Percentiles rank a stretch among this genome's conserved stretches.
These are phyloP conservation scores for Testicularia cyperi DNA, from an alignment of 1,284 basidiomycete genomes.

Conservation along the genomic window DNA sequence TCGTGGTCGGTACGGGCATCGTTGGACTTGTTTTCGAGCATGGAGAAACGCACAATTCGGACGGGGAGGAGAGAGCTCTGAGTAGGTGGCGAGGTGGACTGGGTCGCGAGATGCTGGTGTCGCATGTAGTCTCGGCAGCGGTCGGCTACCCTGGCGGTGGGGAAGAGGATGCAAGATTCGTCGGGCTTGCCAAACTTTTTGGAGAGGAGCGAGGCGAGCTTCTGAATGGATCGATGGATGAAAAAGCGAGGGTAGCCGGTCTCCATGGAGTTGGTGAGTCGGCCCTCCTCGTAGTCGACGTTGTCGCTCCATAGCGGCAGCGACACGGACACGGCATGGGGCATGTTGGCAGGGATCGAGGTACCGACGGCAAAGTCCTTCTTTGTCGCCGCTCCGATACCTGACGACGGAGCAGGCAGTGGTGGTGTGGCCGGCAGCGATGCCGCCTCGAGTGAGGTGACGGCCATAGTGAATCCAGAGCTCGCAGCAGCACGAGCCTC, in stretches of 20 bases:
- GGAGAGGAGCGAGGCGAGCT: slow-evolving; percentile 59
- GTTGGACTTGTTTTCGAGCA: slow-evolving; percentile 25
- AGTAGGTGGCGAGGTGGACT: neutral
- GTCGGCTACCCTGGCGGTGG: slow-evolving; percentile 43
- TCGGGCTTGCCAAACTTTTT: slow-evolving; percentile 41
- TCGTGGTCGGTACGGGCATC: neutral
- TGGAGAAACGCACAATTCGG: slow-evolving; percentile 47
- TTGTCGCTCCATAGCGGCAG: slow-evolving; percentile 92
- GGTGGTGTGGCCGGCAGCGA: slow-evolving; percentile 14
- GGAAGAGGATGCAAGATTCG: slow-evolving; percentile 50
- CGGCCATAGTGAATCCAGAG: no score
- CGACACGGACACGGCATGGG: slow-evolving; percentile 94
- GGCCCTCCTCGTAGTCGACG: slow-evolving; percentile 88
- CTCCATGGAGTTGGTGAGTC: slow-evolving; percentile 79
- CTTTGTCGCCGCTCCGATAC: slow-evolving; percentile 9
- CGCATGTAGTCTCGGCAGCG: slow-evolving; percentile 54
- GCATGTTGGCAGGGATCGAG: slow-evolving; percentile 59
- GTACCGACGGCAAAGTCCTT: slow-evolving; percentile 38
- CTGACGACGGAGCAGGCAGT: slow-evolving; percentile 7
- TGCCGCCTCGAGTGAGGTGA: no score
- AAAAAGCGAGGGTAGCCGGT: slow-evolving; percentile 98
- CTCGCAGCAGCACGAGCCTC: no score
- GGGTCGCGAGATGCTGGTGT: slow-evolving; percentile 11
- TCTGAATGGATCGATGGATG: slow-evolving; percentile 82
- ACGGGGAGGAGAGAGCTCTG: slow-evolving; percentile 16